Evolutionary conservation across 306 rosid species (phyloP).

Genomic region (Potentilla sterilis): DNA sequence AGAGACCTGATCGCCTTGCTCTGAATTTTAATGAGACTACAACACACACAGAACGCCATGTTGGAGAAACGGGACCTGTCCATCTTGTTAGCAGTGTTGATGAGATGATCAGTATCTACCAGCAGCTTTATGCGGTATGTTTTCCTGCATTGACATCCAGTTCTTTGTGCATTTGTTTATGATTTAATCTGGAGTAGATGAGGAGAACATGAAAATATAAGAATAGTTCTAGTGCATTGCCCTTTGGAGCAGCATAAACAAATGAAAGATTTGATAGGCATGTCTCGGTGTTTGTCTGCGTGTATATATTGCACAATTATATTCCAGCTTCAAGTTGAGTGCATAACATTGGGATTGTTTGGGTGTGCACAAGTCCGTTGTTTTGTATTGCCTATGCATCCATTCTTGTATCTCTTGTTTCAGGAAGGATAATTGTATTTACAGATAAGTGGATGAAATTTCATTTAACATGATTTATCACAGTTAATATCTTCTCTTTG

Average conservation of each 20-base stretch:
- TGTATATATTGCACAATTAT: background rate
- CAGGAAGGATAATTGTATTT: background rate
- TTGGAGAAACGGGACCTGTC: conserved; percentile 61
- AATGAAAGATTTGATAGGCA: background rate
- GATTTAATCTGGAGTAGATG: background rate
- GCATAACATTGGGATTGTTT: background rate
- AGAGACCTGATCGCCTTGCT: conserved; percentile 80
- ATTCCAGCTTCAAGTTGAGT: background rate
- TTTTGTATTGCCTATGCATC: background rate
- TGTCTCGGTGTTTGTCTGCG: background rate
- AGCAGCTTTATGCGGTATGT: conserved; percentile 70
- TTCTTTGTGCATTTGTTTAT: background rate
- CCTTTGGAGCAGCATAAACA: background rate
- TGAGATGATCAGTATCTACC: conserved; percentile 70
- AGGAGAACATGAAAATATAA: background rate
- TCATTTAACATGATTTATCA: background rate
- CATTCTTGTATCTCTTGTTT: background rate
- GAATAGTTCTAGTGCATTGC: background rate
- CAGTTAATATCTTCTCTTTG: conserved; percentile 1
- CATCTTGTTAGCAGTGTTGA: conserved; percentile 79
- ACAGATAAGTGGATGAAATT: background rate
- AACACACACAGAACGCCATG: conserved; percentile 59
- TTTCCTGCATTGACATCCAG: background rate
- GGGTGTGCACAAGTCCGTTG: background rate
- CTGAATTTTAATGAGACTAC: conserved; percentile 69